Evolutionary conservation across 2,329 filamentous ascomycete genomes (phyloP).

Genomic region (Diaporthe humulicola): DNA sequence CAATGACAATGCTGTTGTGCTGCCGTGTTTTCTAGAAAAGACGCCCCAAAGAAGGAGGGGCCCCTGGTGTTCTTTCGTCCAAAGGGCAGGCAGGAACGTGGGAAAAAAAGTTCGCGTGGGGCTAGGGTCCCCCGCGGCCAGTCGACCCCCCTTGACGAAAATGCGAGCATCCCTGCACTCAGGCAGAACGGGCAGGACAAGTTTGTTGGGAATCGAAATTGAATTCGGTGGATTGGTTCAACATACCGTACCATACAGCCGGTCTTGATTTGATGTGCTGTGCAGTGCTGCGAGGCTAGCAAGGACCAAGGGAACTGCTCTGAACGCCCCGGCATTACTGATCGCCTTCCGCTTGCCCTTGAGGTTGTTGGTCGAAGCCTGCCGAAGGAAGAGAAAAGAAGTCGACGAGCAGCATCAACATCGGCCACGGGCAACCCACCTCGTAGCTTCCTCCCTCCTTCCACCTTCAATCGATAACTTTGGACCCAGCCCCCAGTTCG

Average conservation of each 20-base stretch:
- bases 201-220: conserved; percentile 33
- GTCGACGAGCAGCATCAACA: conserved; percentile 15
- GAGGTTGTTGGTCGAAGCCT: conserved; percentile 21
- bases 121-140: conserved; percentile 19
- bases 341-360: conserved; percentile 17
- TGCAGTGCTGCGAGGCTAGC: conserved; percentile 16
- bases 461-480: conserved; percentile 26
- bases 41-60: neutral
- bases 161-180: conserved; percentile 28
- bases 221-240: conserved; percentile 32
- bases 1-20: neutral
- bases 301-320: conserved; percentile 25
- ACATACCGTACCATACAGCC: conserved; percentile 16
- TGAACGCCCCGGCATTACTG: conserved; percentile 19
- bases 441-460: neutral
- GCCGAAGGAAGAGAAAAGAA: conserved; percentile 2
- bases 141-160: conserved; percentile 23
- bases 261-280: conserved; percentile 22
- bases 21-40: neutral
- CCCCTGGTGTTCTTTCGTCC: conserved; percentile 30
- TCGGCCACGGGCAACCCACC: neutral
- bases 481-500: conserved; percentile 13
- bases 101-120: conserved; percentile 30
- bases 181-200: conserved; percentile 15
- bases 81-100: conserved; percentile 12